Evolutionary conservation across 2,329 filamentous ascomycete species (phyloP), one percentile per base, ranked within the genome.

Genomic region (Fusarium keratoplasticum): DNA sequence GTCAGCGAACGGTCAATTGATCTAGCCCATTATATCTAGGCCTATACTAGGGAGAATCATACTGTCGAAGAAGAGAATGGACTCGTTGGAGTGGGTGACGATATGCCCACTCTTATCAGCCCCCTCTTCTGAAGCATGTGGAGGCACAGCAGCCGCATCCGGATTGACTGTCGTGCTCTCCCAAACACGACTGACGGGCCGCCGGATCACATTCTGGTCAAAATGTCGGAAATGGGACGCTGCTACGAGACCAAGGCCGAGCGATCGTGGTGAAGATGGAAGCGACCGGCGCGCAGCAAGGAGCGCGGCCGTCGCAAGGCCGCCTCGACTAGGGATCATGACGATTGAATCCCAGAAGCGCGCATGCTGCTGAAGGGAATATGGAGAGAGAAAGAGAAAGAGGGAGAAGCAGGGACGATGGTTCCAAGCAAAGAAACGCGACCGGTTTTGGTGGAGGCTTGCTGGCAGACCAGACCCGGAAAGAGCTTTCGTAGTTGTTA

Each of bases 51-150:
- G 7, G 1, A 10, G 6, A 61, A 33, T 38, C 90, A 80, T 83
- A 95, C 94, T 97, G 81, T 97, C 95, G 79, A 98, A 92, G 84
- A 97, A 99, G 8, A 98, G 83, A 54, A 98, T 91, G 0, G 93
- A 92, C 84, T 98, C 94, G 76, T 95, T 93, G 1, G 92, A 84
- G 4, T 87, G 88, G 13, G 93, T 88, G n/a, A 88, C 86, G 75
- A 98, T 98, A 78, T 98, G 95, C 0, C 96, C 96, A 11, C 90
- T 90, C 72, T 93, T 91, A 77, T 93, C 88, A 74, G 90, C 89
- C 61, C 89, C 90, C 13, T 71, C 66, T 13, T 78, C 74, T 6
- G 71, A 44, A 25, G 69, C 66, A 29, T 54, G 69, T 8, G 69
- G 64, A 27, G 76, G 59, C 11, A 58, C 33, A 11, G 68, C 20